A percentile compares a stretch with the other conserved stretches of the same genome.
Conservation (phyloP, 768 basidiomycete species). For the Chalciporus piperatus region DNA sequence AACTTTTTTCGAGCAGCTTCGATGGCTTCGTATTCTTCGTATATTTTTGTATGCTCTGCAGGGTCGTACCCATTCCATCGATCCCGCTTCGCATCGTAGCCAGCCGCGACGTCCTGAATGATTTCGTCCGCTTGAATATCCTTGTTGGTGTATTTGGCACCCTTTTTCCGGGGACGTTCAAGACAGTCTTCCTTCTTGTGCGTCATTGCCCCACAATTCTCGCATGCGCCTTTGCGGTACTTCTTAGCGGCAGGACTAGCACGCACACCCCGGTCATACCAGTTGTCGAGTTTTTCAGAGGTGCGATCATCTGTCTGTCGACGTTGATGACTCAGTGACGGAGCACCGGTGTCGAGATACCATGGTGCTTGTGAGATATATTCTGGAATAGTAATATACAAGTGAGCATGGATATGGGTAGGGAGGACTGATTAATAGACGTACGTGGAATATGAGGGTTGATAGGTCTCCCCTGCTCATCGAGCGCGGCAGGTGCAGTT, state of each 20-base stretch:
- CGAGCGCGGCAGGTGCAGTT: constrained; percentile 93
- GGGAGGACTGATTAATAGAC: constrained; percentile 27
- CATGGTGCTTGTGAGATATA: constrained; percentile 99
- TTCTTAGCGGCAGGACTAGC: constrained; percentile 93
- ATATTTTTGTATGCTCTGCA: constrained; percentile 77
- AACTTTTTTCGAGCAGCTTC: constrained; percentile 88
- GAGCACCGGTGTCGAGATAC: constrained; percentile 94
- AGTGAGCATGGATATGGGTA: background rate
- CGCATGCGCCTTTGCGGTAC: constrained; percentile 96
- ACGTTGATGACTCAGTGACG: constrained; percentile 93
- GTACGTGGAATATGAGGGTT: constrained; percentile 98
- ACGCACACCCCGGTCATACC: constrained; percentile 87
- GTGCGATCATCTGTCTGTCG: constrained; percentile 60
- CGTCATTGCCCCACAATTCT: constrained; percentile 97
- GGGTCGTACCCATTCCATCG: constrained; percentile 99
- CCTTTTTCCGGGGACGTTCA: constrained; percentile 94
- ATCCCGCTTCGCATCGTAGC: constrained; percentile 94
- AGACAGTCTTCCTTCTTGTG: constrained; percentile 91
- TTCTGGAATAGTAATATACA: constrained; percentile 45
- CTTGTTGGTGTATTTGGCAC: constrained; percentile 88
- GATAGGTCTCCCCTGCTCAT: constrained; percentile 93
- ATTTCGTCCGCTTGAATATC: constrained; percentile 92
- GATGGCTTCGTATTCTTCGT: constrained; percentile 91
- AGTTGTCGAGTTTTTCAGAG: constrained; percentile 71
- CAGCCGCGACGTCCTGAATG: constrained; percentile 70